Percentiles rank a stretch among this genome's conserved stretches.
phyloP scores from a whole-genome alignment of 2,329 filamentous ascomycete species.

The Verticillium nubilum region DNA sequence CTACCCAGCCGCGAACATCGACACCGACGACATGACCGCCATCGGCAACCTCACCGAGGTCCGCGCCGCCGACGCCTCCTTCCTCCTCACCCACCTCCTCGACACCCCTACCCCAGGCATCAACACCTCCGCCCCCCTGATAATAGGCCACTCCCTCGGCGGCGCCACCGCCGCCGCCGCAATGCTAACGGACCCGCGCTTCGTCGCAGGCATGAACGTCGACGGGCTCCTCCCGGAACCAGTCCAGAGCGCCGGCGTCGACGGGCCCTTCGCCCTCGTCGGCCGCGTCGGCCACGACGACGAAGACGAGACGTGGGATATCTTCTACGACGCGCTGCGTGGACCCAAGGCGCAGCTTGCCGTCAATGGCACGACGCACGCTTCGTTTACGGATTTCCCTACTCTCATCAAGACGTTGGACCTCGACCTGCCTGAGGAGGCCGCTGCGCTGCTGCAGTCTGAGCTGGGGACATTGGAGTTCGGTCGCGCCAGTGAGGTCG shows the following conservation, averaged over 20 bases:
- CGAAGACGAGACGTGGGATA: conserved; percentile 25
- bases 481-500: not conserved
- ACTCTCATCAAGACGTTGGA: conserved; percentile 16
- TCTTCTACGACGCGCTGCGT: conserved; percentile 20
- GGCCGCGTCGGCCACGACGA: conserved; percentile 21
- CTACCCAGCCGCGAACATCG: conserved; percentile 9
- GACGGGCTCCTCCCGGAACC: conserved; percentile 31
- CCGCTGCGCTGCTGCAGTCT: conserved; percentile 2
- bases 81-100: conserved; percentile 27
- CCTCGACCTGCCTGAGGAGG: conserved; percentile 13
- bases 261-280: conserved; percentile 23
- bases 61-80: conserved; percentile 28
- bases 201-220: conserved; percentile 31
- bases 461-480: conserved; percentile 10
- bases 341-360: conserved; percentile 18
- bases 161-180: conserved; percentile 29
- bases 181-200: conserved; percentile 21
- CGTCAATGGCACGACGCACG: conserved; percentile 21
- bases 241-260: conserved; percentile 18
- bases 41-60: conserved; percentile 20
- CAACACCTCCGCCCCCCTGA: conserved; percentile 21
- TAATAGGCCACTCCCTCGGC: conserved; percentile 34
- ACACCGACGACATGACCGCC: conserved; percentile 10
- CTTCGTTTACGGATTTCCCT: conserved; percentile 25
- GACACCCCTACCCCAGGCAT: conserved; percentile 17